Conservation (phyloP, 139 green algal species). For the Gonium pectorale region DNA sequence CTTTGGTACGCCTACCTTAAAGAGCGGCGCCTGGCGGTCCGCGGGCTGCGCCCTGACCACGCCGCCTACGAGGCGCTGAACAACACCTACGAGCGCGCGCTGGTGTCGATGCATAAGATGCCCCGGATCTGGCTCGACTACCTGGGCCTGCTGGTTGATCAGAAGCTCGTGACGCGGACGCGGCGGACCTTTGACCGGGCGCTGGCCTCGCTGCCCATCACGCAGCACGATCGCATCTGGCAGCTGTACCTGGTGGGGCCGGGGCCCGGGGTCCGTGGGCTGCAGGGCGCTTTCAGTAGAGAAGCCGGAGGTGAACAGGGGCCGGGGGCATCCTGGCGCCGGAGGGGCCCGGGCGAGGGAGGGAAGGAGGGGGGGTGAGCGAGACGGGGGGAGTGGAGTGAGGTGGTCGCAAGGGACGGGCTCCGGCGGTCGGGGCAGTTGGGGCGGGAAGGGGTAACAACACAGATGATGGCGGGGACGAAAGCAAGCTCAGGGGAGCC, state of each 20-base stretch:
- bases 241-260: conserved; percentile 90
- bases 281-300: too few species aligned
- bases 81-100: conserved; percentile 94
- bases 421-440: too few species aligned
- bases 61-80: conserved; percentile 77
- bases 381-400: too few species aligned
- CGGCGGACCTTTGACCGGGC: conserved; percentile 92
- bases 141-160: conserved; percentile 86
- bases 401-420: too few species aligned
- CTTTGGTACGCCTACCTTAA: conserved; percentile 92
- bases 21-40: conserved; percentile 81
- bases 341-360: too few species aligned
- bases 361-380: too few species aligned
- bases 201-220: conserved; percentile 94
- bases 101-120: conserved; percentile 98
- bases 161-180: conserved; percentile 79
- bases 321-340: too few species aligned
- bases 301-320: too few species aligned
- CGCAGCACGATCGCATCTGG: conserved; percentile 98
- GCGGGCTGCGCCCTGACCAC: conserved; percentile 73
- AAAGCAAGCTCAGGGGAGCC: too few species aligned
- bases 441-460: too few species aligned
- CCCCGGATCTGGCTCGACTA: conserved; percentile 95
- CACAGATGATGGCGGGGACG: too few species aligned
- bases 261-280: too few species aligned